phyloP scores from a whole-genome alignment of 2,329 filamentous ascomycete genomes.

The Apiospora rasikravindrae region DNA sequence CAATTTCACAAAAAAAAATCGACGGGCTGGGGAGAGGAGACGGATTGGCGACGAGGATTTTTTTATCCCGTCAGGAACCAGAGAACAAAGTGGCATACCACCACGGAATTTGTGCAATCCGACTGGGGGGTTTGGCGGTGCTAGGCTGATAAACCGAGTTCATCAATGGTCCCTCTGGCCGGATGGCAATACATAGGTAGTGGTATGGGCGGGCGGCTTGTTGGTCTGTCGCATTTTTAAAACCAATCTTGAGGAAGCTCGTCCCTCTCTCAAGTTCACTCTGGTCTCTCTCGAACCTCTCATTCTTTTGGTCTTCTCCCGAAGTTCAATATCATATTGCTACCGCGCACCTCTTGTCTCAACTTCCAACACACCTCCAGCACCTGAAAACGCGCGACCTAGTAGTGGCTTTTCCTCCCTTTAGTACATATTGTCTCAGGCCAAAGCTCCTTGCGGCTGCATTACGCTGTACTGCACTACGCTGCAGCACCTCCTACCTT shows the following conservation, averaged over 20 bases:
- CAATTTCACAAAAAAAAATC: constrained; percentile 38
- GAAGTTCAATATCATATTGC: background rate
- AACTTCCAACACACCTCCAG: background rate
- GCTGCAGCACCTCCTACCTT: constrained; percentile 1
- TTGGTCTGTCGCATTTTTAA: constrained; percentile 14
- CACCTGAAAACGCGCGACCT: background rate
- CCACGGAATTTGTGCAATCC: constrained; percentile 37
- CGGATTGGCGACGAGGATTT: constrained; percentile 32
- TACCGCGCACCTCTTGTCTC: background rate
- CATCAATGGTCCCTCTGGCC: constrained; percentile 25
- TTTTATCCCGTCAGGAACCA: constrained; percentile 27
- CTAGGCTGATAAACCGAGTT: constrained; percentile 18
- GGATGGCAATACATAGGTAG: constrained; percentile 4
- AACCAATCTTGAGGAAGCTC: constrained; percentile 15
- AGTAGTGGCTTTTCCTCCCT: constrained; percentile 6
- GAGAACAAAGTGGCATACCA: constrained; percentile 32
- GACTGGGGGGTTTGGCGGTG: background rate
- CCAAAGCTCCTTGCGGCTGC: constrained; percentile 8
- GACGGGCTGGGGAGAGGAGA: constrained; percentile 14
- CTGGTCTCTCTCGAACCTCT: constrained; percentile 4
- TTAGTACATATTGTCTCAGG: background rate
- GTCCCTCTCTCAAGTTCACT: constrained; percentile 15
- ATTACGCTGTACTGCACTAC: background rate
- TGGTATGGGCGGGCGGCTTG: constrained; percentile 7
- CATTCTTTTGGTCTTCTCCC: background rate